Base-by-base conservation (phyloP, 768 basidiomycete genomes). In the Aureoboletus auriporus region DNA sequence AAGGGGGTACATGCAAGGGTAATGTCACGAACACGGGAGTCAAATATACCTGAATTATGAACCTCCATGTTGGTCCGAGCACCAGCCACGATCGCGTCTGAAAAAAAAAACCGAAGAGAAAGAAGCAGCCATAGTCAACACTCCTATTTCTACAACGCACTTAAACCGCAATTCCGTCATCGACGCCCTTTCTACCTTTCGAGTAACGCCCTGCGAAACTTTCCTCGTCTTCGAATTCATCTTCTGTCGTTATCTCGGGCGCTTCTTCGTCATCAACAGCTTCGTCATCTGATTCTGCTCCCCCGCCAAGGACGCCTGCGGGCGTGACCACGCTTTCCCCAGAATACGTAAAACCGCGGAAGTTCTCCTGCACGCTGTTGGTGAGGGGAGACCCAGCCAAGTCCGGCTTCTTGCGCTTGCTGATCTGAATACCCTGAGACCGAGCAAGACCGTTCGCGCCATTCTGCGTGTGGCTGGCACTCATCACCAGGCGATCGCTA, bases 361-460 rank as follows among this genome's bases (percentile, higher is more conserved):
- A 98, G 64, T 96, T 93, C 71, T 94, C 94, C 71, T 98, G 94
- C 39, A 97, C 89, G 61, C 86, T 90, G 65, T 74, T 90, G 53
- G 93, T 94, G 62, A 97, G 72, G 35, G 90, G 92, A 29, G 78
- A 83, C 10, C 80, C 83, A 36, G 58, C 70, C 28, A 64, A 65
- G 13, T 66, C 71, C 16, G 72, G 71, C 54, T 69, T 70, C 64
- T 72, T 76, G 66, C 69, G 71, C 53, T 71, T 72, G 46, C 65
- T 69, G 55, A 83, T 85, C 60, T 80, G 73, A 50, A 84, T 84
- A 8, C 59, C 65, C 55, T 68, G 65, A 31, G 58, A 40, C 41
- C 31, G 55, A 17, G 43, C 44, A 38, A 54, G 40, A 20, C 49
- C 56, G 34, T 58, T 64, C 36, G 52, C 12, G n/a, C 50, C 65